These are phyloP conservation scores for Uronychia setigera DNA, from an alignment of 73 alveolate genomes.

Conservation along the genomic window DNA sequence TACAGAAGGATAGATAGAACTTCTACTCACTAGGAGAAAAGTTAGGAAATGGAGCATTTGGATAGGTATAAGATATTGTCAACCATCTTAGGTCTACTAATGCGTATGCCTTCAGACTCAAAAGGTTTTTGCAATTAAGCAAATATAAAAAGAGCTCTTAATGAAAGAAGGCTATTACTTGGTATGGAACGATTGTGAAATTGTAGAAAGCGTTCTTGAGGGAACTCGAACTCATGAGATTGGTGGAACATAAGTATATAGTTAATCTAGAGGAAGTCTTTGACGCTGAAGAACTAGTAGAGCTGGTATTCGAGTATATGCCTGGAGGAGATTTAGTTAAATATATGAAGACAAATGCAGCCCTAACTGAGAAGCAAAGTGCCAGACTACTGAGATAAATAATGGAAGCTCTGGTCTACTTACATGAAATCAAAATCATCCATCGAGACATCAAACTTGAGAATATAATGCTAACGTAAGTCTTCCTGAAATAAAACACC, in stretches of 20 bases:
- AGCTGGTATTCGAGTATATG: not conserved
- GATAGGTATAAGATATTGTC: not conserved
- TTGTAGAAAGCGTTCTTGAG: not conserved
- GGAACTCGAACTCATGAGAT: not conserved
- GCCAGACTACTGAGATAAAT: not conserved
- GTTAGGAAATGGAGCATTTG: not conserved
- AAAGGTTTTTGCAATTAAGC: not conserved
- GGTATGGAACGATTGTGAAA: not conserved
- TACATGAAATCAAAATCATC: not conserved
- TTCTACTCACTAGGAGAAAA: not conserved
- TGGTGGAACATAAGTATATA: not conserved
- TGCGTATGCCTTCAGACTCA: not conserved
- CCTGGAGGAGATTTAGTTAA: not conserved
- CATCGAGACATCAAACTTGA: not conserved
- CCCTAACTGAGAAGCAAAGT: not conserved
- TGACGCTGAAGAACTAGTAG: not conserved
- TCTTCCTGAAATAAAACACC: not conserved
- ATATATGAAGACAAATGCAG: not conserved
- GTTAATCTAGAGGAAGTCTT: not conserved
- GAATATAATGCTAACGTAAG: not conserved
- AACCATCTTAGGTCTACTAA: not conserved
- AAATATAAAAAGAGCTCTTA: not conserved
- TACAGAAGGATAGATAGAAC: not conserved
- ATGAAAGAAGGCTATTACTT: not conserved
- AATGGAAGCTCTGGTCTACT: not conserved